phyloP scores from a whole-genome alignment of 768 basidiomycete species.

The Cyathus striatus region DNA sequence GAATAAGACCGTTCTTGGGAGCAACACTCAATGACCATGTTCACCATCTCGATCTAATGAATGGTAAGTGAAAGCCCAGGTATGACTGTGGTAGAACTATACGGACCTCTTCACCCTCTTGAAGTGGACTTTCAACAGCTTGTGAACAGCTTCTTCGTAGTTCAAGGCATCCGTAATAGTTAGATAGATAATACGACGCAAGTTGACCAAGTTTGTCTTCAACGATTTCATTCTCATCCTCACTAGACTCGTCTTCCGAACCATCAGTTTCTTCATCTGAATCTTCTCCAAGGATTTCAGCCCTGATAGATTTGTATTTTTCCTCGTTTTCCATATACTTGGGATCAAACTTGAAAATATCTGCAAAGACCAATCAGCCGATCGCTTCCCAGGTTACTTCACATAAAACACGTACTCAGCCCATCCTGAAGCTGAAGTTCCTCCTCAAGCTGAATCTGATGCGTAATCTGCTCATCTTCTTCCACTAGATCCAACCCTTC shows the following conservation, averaged over 20 bases:
- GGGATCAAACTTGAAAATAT: constrained; percentile 93
- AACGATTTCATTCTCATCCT: constrained; percentile 68
- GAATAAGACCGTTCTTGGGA: constrained; percentile 98
- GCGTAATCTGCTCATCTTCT: constrained; percentile 97
- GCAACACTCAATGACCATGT: constrained; percentile 99
- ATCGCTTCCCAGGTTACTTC: no score
- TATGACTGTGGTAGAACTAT: constrained; percentile 14
- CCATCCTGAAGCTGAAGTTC: constrained; percentile 93
- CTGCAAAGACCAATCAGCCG: no score
- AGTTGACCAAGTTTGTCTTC: constrained; percentile 91
- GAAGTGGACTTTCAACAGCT: constrained; percentile 90
- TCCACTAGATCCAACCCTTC: constrained; percentile 96
- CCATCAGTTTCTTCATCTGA: constrained; percentile 69
- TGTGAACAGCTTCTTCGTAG: constrained; percentile 99
- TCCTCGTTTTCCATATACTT: constrained; percentile 89
- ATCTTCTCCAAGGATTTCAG: constrained; percentile 89
- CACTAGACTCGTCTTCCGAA: constrained; percentile 53
- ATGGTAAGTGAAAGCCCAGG: background rate
- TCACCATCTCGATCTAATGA: constrained; percentile 87
- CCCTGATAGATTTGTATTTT: constrained; percentile 86
- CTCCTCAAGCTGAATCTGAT: constrained; percentile 88
- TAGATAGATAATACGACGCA: constrained; percentile 90
- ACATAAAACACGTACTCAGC: constrained; percentile 59
- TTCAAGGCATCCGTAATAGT: constrained; percentile 99
- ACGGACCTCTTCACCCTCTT: constrained; percentile 93